Evolutionary conservation across 306 rosid species (phyloP).

Genomic region (Cucurbita argyrosperma): DNA sequence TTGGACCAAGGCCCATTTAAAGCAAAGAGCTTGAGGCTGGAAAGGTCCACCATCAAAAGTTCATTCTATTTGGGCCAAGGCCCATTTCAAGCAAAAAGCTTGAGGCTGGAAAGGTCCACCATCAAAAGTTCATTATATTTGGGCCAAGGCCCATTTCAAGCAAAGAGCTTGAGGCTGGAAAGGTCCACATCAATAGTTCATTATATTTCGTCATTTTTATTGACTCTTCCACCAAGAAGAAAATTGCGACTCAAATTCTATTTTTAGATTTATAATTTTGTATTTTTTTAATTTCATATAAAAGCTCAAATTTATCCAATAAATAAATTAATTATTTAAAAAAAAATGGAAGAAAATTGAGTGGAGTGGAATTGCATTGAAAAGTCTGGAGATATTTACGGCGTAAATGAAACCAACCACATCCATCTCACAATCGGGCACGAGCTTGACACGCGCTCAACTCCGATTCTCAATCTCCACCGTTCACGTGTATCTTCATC

Average conservation of each 20-base stretch:
- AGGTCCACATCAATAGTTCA: too few relatives aligned
- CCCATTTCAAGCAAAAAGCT: not conserved
- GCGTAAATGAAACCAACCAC: not conserved
- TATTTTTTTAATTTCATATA: not conserved
- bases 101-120: too few relatives aligned
- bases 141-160: not conserved
- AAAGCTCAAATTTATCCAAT: not conserved
- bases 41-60: not conserved
- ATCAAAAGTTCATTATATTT: not conserved
- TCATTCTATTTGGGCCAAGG: not conserved
- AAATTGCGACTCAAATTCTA: not conserved
- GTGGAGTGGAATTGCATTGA: not conserved
- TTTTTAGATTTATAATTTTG: not conserved
- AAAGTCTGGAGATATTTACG: not conserved
- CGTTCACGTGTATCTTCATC: constrained; percentile 28
- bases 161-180: too few relatives aligned
- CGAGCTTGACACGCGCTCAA: constrained; percentile 63
- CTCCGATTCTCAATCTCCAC: not conserved
- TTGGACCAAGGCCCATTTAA: not conserved
- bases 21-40: not conserved
- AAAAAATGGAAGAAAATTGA: not conserved
- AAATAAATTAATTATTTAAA: too few relatives aligned
- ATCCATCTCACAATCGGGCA: constrained; percentile 10
- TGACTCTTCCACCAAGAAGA: not conserved
- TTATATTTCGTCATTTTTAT: too few relatives aligned